A percentile compares a stretch with the other conserved stretches of the same genome.
phyloP scores from a whole-genome alignment of 2,329 filamentous ascomycete species.

The Cordyceps farinosa region DNA sequence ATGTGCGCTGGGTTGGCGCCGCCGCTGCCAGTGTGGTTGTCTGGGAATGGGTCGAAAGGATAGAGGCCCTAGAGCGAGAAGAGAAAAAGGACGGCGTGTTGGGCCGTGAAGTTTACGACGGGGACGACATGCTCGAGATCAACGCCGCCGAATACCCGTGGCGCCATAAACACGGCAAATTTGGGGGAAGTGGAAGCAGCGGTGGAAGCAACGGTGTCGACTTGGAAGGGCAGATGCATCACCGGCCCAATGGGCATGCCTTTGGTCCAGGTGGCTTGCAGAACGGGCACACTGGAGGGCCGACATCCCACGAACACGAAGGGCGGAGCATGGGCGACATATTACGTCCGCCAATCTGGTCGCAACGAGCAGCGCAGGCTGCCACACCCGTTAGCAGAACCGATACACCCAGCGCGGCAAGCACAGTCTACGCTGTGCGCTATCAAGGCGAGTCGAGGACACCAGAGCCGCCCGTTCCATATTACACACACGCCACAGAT shows the following conservation, averaged over 20 bases:
- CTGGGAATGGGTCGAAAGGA: slow-evolving; percentile 97
- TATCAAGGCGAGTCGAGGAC: slow-evolving; percentile 55
- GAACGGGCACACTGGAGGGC: slow-evolving; percentile 25
- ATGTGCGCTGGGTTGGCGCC: slow-evolving; percentile 93
- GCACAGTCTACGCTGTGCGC: slow-evolving; percentile 60
- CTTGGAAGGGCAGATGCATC: slow-evolving; percentile 18
- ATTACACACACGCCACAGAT: background rate
- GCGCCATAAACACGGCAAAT: slow-evolving; percentile 38
- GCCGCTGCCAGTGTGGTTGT: slow-evolving; percentile 94
- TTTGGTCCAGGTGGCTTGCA: background rate
- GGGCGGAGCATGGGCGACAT: slow-evolving; percentile 33
- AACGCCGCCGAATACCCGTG: slow-evolving; percentile 50
- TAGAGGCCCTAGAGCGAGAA: slow-evolving; percentile 86
- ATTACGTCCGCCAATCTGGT: slow-evolving; percentile 51
- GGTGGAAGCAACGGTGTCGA: slow-evolving; percentile 28
- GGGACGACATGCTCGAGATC: slow-evolving; percentile 82
- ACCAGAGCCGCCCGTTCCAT: slow-evolving; percentile 38
- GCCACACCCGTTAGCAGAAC: slow-evolving; percentile 58
- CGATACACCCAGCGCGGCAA: slow-evolving; percentile 61
- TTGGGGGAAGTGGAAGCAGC: slow-evolving; percentile 27
- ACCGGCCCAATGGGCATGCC: slow-evolving; percentile 3
- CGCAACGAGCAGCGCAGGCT: slow-evolving; percentile 51
- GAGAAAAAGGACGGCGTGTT: slow-evolving; percentile 92
- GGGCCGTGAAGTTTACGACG: slow-evolving; percentile 87
- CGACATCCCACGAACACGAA: slow-evolving; percentile 23